Evolutionary conservation across 176 grass and related monocot genomes (phyloP).

Genomic region (Melocanna baccifera): DNA sequence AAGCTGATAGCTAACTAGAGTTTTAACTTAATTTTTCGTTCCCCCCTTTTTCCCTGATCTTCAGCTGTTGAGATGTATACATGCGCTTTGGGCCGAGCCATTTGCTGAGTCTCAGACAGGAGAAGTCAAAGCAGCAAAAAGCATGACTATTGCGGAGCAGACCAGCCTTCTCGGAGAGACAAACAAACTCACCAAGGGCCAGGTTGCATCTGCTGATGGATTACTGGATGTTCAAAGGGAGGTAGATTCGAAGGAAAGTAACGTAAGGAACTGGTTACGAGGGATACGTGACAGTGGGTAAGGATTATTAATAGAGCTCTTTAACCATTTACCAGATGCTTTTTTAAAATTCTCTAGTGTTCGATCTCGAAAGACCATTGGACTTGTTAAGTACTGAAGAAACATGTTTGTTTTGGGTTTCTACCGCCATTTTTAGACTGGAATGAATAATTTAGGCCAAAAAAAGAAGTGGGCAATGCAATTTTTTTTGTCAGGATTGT

Average conservation of each 20-base stretch:
- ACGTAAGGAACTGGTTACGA: constrained; percentile 91
- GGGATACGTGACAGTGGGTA: constrained; percentile 96
- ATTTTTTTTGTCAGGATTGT: background rate
- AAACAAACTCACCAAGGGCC: constrained; percentile 61
- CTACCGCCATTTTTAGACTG: background rate
- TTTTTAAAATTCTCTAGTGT: background rate
- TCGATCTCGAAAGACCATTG: background rate
- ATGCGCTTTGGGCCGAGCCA: constrained; percentile 74
- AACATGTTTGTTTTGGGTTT: background rate
- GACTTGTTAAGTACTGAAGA: background rate
- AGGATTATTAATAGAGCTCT: constrained; percentile 18
- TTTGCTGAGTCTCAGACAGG: constrained; percentile 54
- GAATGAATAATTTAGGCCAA: background rate
- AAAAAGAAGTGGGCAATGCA: background rate
- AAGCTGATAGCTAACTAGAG: constrained; percentile 11
- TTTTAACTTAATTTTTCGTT: background rate
- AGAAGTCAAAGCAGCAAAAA: constrained; percentile 84
- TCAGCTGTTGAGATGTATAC: constrained; percentile 81
- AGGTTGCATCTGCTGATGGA: constrained; percentile 64
- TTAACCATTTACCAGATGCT: background rate
- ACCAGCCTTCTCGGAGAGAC: constrained; percentile 86
- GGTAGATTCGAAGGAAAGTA: constrained; percentile 82
- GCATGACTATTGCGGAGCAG: constrained; percentile 77
- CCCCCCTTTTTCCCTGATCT: background rate
- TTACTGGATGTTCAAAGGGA: constrained; percentile 63